phyloP scores from a whole-genome alignment of 2,329 filamentous ascomycete genomes.

The Chrysosphaeria jannelii region DNA sequence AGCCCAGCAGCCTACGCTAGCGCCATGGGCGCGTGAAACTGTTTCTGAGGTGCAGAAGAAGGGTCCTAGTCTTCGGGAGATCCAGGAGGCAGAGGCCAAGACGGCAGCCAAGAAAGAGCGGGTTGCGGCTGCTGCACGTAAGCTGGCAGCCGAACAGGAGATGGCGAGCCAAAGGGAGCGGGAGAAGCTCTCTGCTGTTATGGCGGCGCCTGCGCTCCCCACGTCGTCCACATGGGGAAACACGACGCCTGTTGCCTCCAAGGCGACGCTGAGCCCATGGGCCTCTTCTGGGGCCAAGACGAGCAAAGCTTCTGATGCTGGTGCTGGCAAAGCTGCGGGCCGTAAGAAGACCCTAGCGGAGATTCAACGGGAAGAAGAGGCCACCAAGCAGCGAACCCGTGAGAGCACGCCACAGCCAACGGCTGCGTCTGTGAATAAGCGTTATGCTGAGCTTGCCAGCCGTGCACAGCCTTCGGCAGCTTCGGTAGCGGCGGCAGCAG shows the following conservation, averaged over 20 bases:
- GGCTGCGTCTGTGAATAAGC: conserved; percentile 29
- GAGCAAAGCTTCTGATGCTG: conserved; percentile 5
- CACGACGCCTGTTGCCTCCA: conserved; percentile 32
- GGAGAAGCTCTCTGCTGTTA: conserved; percentile 22
- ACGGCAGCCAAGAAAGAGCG: conserved; percentile 79
- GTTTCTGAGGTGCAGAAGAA: conserved; percentile 37
- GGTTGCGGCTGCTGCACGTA: conserved; percentile 44
- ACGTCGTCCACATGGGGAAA: conserved; percentile 75
- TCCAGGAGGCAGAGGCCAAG: conserved; percentile 81
- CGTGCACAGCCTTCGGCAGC: conserved; percentile 22
- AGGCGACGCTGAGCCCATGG: conserved; percentile 29
- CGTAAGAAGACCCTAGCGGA: conserved; percentile 78
- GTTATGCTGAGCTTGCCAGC: conserved; percentile 79
- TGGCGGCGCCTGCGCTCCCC: conserved; percentile 49
- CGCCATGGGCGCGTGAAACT: conserved; percentile 81
- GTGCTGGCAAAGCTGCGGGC: conserved; percentile 7
- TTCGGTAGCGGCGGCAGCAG: neutral
- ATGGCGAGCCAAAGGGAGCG: conserved; percentile 25
- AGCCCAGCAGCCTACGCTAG: conserved; percentile 35
- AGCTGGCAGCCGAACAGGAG: conserved; percentile 56
- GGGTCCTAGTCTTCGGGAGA: conserved; percentile 85
- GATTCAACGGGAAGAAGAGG: conserved; percentile 89
- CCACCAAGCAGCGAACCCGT: conserved; percentile 47
- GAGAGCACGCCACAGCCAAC: conserved; percentile 15
- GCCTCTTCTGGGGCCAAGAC: conserved; percentile 19